phyloP scores from a whole-genome alignment of 2,329 filamentous ascomycete genomes.

The Exophiala mesophila region DNA sequence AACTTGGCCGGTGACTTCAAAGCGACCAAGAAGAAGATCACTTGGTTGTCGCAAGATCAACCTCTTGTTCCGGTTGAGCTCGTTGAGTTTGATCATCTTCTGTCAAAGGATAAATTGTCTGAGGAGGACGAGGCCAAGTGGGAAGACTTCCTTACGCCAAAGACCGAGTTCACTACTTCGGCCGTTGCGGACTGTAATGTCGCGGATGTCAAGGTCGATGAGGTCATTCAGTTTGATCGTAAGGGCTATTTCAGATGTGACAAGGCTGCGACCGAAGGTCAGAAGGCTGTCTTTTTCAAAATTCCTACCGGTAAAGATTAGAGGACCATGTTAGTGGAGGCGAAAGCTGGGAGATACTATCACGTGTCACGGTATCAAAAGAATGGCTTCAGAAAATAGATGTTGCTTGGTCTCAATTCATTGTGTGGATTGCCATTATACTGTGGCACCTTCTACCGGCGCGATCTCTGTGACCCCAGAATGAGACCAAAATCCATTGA shows the following conservation, averaged over 20 bases:
- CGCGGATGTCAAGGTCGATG: conserved; percentile 66
- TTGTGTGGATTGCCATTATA: too few relatives aligned
- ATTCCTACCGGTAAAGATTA: conserved; percentile 27
- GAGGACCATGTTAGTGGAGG: too few relatives aligned
- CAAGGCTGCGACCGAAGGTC: conserved; percentile 30
- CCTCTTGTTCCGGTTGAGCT: conserved; percentile 73
- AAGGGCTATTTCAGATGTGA: conserved; percentile 84
- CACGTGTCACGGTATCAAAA: too few relatives aligned
- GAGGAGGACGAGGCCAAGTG: conserved; percentile 64
- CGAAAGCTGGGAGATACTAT: too few relatives aligned
- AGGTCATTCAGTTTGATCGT: conserved; percentile 83
- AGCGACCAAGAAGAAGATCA: conserved; percentile 84
- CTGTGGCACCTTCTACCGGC: too few relatives aligned
- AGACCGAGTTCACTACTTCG: conserved; percentile 64
- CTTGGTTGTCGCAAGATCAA: conserved; percentile 73
- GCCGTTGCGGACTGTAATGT: conserved; percentile 73
- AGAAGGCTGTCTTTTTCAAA: conserved; percentile 26
- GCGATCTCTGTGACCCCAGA: too few relatives aligned
- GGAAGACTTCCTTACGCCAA: conserved; percentile 70
- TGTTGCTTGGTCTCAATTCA: too few relatives aligned
- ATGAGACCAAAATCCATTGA: too few relatives aligned
- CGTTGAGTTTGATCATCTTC: conserved; percentile 91
- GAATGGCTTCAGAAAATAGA: too few relatives aligned
- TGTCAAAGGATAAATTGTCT: conserved; percentile 91
- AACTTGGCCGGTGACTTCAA: conserved; percentile 84